Evolutionary conservation across 2,329 filamentous ascomycete species (phyloP).

Genomic region (Aspergillus cejpii): DNA sequence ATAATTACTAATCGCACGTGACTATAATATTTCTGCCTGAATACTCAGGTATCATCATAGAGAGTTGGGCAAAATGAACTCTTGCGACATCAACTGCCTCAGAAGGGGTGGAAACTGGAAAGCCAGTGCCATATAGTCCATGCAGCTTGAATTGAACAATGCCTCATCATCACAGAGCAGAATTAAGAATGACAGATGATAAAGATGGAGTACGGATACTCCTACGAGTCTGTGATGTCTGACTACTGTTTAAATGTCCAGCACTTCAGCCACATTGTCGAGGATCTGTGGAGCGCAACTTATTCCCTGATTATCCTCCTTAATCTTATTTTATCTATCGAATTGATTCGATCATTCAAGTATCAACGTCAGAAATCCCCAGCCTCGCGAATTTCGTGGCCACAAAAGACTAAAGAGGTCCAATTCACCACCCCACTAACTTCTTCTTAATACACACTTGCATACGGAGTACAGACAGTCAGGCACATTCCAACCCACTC

Average conservation of each 20-base stretch:
- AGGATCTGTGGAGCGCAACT: slow-evolving; percentile 1
- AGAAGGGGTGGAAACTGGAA: too few species aligned
- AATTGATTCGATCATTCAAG: too few species aligned
- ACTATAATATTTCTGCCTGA: too few species aligned
- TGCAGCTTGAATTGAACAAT: not conserved
- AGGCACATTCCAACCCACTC: not conserved
- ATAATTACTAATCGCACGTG: too few species aligned
- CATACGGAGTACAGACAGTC: not conserved
- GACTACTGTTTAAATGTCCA: too few species aligned
- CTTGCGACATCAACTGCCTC: too few species aligned
- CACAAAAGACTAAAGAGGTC: not conserved
- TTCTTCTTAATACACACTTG: not conserved
- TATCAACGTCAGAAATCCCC: not conserved
- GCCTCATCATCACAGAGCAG: too few species aligned
- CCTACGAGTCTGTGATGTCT: too few species aligned
- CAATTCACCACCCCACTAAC: not conserved
- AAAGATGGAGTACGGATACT: too few species aligned
- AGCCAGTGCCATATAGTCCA: not conserved
- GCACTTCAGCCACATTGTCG: slow-evolving; percentile 29
- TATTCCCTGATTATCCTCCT: slow-evolving; percentile 15
- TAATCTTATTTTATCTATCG: slow-evolving; percentile 9
- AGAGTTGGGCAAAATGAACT: too few species aligned
- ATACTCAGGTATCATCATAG: too few species aligned
- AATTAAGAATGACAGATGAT: too few species aligned
- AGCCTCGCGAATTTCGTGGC: not conserved